Base-by-base conservation (phyloP, 495 filamentous ascomycete genomes). In the Hypoxylon lenormandii region DNA sequence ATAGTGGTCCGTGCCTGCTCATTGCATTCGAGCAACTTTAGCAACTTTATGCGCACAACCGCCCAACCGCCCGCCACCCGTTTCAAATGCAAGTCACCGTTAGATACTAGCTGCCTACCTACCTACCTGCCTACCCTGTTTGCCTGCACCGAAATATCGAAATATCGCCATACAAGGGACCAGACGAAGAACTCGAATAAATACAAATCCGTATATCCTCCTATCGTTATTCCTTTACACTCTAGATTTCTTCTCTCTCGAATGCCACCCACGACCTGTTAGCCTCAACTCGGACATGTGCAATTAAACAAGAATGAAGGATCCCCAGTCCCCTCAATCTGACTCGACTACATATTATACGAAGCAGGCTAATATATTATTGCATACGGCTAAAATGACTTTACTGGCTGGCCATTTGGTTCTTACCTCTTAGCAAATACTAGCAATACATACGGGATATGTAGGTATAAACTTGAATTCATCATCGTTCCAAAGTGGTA, bases 11-110 rank as follows among this genome's bases (percentile, higher is more conserved):
- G 69, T 75, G 72, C 65, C 30, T 26, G 22, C 46, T 66, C 62
- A 75, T 75, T 75, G 70, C 73, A 75, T 75, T 73, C n/a, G n/a
- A n/a, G n/a, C n/a, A n/a, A n/a, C n/a, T n/a, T n/a, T 67, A 71
- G 26, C 56, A 47, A 23, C 48, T 75, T 75, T 75, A 73, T 73
- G 69, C 72, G 53, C 40, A 47, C 40, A 38, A 26, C 26, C 10
- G 13, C 43, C 45, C 28, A 23, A n/a, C 23, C 40, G 26, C 42
- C 38, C 49, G 22, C 26, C n/a, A n/a, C n/a, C n/a, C 7, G 59
- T 62, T 66, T 57, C 51, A 42, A 42, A 66, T 66, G 63, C 63
- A 65, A 61, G 43, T 65, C 52, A 36, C 62, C 53, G 38, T 30
- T 19, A 36, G 57, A 53, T 38, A 23, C 30, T 16, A 50, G 5